Percentiles rank a stretch among this genome's conserved stretches.
Evolutionary conservation across 306 rosid genomes (phyloP).

Genomic region (Fragaria iinumae): DNA sequence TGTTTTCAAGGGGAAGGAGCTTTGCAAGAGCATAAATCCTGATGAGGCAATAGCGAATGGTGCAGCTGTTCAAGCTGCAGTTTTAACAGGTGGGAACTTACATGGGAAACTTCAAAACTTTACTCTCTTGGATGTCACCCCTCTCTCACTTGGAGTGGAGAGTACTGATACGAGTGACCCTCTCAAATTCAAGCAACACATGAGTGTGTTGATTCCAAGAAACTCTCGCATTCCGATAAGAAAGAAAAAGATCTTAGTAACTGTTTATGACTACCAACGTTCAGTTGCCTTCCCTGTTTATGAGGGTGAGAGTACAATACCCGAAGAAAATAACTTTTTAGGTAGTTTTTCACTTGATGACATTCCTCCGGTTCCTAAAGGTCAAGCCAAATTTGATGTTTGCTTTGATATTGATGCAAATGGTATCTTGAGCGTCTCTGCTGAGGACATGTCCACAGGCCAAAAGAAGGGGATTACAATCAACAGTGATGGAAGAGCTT

Average conservation of each 20-base stretch:
- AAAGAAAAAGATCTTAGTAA: fast-evolving
- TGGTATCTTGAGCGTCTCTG: slow-evolving; percentile 7
- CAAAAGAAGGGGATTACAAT: slow-evolving; percentile 2
- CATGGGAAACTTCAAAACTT: slow-evolving; percentile 1
- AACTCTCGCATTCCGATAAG: not conserved
- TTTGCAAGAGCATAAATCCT: not conserved
- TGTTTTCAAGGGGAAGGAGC: not conserved
- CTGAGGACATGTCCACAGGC: slow-evolving; percentile 8
- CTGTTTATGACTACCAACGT: not conserved
- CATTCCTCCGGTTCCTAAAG: not conserved
- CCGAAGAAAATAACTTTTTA: not conserved
- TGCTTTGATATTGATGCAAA: slow-evolving; percentile 1
- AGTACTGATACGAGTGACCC: not conserved
- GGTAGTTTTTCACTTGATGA: not conserved
- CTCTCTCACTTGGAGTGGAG: not conserved
- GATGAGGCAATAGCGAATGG: not conserved
- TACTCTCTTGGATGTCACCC: slow-evolving; percentile 9
- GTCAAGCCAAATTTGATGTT: not conserved
- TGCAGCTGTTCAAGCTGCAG: not conserved
- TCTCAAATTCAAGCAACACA: fast-evolving
- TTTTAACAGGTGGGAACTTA: not conserved
- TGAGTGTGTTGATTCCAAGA: not conserved
- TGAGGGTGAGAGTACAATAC: slow-evolving; percentile 1
- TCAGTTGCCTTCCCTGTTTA: not conserved
- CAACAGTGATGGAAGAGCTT: not conserved